Percentiles rank a stretch among this genome's conserved stretches.
These are phyloP conservation scores for Epichloe sp. DNA, from an alignment of 2,329 filamentous ascomycete species.

Conservation along the genomic window DNA sequence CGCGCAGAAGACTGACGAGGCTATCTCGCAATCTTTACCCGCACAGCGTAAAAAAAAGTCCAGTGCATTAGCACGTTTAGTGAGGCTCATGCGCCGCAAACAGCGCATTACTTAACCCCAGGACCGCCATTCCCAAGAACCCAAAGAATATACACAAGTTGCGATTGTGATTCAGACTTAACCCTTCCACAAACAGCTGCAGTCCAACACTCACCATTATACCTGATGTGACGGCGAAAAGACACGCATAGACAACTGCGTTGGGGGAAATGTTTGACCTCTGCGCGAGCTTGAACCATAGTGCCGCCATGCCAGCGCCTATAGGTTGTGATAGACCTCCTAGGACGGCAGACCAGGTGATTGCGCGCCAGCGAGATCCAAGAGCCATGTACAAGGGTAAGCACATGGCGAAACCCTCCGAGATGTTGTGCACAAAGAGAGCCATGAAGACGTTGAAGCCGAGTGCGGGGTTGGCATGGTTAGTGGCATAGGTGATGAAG, in stretches of 20 bases:
- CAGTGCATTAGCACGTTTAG: background rate
- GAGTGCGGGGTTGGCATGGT: slow-evolving; percentile 81
- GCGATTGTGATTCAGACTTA: slow-evolving; percentile 69
- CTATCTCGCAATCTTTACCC: background rate
- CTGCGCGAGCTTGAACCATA: slow-evolving; percentile 69
- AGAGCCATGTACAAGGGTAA: slow-evolving; percentile 87
- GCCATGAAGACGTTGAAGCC: slow-evolving; percentile 91
- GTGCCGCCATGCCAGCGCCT: slow-evolving; percentile 68
- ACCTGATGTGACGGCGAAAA: slow-evolving; percentile 82
- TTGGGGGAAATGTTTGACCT: slow-evolving; percentile 35
- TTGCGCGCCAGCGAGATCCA: slow-evolving; percentile 64
- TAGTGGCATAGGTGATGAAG: slow-evolving; percentile 89
- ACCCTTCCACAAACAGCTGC: slow-evolving; percentile 75
- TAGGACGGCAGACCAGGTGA: slow-evolving; percentile 69
- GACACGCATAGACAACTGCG: slow-evolving; percentile 55
- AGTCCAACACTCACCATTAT: slow-evolving; percentile 93
- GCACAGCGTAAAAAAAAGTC: background rate
- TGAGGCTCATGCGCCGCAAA: slow-evolving; percentile 40
- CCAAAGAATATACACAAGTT: slow-evolving; percentile 68
- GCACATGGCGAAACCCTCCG: slow-evolving; percentile 90
- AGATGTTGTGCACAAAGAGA: slow-evolving; percentile 95
- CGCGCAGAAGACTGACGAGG: background rate
- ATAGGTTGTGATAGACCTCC: slow-evolving; percentile 80
- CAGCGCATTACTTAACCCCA: slow-evolving; percentile 75
- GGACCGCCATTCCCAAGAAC: slow-evolving; percentile 74